Base-by-base conservation (phyloP, 2,329 filamentous ascomycete species). In the Triangularia setosa region DNA sequence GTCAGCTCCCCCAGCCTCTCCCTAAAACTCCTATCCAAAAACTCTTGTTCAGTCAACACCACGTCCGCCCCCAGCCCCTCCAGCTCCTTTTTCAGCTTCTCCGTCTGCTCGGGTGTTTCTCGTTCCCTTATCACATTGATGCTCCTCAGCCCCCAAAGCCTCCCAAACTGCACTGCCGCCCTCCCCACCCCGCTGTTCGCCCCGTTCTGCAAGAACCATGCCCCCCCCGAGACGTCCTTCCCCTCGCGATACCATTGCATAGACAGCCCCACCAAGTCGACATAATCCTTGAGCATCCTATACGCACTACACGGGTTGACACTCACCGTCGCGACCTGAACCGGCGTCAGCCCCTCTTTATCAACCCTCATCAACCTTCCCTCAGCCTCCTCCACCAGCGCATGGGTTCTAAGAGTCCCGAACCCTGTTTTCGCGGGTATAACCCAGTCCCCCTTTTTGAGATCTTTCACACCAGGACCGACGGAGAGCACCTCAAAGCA, bases 191-290 rank as follows among this genome's bases (percentile, higher is more conserved):
- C 95, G 52, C 88, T 92, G 78, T 99, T 99, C 44, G 94, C 95
- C 7, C 94, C 95, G 75, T 99, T 99, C 78, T 99, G 95, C 56
- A 99, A 88, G 74, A 97, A 92, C 93, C 94, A 99, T 63, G 96
- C 90, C 62, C 93, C 91, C n/a, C 87, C 85, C 62, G 91, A 97
- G 64, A 93, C 88, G 63, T 91, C 80, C 64, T 81, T 81, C 30
- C 79, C 81, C 23, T 77, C 72, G 56, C 78, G 75, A 58, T 81
- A 81, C 11, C 78, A 74, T 8, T 73, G 72, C 73, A 84, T 81
- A 62, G 79, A 79, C 58, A 84, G 69, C 1, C 77, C 79, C 11
- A 80, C 75, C 61, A 79, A 76, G 65, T 80, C 79, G 61, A 78
- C 87, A 73, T 94, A 97, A 74, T 94, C 91, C 63, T 88, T 87